These are phyloP conservation scores for Halophytophthora polymorphica DNA, from an alignment of 352 stramenopile species.

Conservation along the genomic window DNA sequence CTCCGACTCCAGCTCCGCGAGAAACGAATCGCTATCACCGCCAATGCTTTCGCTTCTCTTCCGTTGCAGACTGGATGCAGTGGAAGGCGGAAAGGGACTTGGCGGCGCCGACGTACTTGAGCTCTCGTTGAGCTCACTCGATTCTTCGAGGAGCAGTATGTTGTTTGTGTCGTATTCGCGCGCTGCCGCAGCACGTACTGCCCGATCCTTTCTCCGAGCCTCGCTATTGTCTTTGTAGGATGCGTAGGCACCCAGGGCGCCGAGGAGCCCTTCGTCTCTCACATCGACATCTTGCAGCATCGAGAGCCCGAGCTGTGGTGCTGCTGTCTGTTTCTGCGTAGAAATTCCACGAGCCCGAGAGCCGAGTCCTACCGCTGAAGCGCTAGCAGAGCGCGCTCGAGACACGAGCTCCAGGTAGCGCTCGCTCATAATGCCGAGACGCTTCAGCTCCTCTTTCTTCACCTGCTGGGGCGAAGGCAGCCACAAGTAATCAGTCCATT, in stretches of 20 bases:
- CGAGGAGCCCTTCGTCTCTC: slow-evolving; percentile 9
- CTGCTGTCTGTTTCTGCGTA: not conserved
- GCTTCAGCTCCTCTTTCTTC: slow-evolving; percentile 15
- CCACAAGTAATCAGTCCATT: not conserved
- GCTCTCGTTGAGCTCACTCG: not conserved
- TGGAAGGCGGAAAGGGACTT: slow-evolving; percentile 5
- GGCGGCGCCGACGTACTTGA: slow-evolving; percentile 8
- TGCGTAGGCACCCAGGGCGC: slow-evolving; percentile 17
- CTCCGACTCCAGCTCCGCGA: slow-evolving; percentile 25
- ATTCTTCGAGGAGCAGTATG: slow-evolving; percentile 10
- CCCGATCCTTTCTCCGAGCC: slow-evolving; percentile 12
- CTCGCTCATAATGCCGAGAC: slow-evolving; percentile 15
- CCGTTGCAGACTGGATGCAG: slow-evolving; percentile 4
- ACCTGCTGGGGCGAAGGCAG: slow-evolving; percentile 12
- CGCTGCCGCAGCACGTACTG: slow-evolving; percentile 16
- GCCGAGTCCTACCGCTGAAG: slow-evolving; percentile 1
- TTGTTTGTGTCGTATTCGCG: slow-evolving; percentile 13
- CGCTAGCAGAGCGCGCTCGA: slow-evolving; percentile 9
- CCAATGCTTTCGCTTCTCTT: not conserved
- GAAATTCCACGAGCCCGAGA: slow-evolving; percentile 11
- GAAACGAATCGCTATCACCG: slow-evolving; percentile 15
- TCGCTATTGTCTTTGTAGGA: slow-evolving; percentile 25
- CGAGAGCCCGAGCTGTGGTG: slow-evolving; percentile 1
- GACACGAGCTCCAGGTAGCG: slow-evolving; percentile 25
- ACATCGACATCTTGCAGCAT: slow-evolving; percentile 6